Conservation (phyloP, 2,329 filamentous ascomycete species). For the Botrytis hyacinthi region DNA sequence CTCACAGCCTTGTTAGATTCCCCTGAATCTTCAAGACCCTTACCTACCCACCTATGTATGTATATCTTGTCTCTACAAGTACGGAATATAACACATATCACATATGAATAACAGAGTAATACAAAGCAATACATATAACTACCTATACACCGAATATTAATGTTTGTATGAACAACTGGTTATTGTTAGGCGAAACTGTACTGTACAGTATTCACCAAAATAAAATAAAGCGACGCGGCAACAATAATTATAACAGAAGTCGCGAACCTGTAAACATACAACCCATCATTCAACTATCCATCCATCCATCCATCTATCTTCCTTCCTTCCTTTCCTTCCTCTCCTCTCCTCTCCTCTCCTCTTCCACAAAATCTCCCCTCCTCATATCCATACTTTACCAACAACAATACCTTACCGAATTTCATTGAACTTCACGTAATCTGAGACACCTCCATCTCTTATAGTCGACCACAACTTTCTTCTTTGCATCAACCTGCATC, state of each 20-base stretch:
- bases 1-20: neutral
- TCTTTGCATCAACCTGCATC: conserved; percentile 9
- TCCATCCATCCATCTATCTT: neutral
- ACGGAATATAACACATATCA: neutral
- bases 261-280: neutral
- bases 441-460: neutral
- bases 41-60: neutral
- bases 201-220: neutral
- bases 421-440: neutral
- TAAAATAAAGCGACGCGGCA: neutral
- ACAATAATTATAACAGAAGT: neutral
- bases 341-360: neutral
- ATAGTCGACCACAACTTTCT: neutral
- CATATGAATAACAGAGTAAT: neutral
- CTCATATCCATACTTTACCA: neutral
- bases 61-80: neutral
- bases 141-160: neutral
- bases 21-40: neutral
- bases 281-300: neutral
- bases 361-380: neutral
- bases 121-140: neutral
- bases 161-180: neutral
- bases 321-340: neutral
- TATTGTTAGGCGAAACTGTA: neutral
- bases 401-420: neutral